A percentile compares a stretch with the other conserved stretches of the same genome.
phyloP scores from a whole-genome alignment of 352 stramenopile genomes.

The Phytophthora brassicae region DNA sequence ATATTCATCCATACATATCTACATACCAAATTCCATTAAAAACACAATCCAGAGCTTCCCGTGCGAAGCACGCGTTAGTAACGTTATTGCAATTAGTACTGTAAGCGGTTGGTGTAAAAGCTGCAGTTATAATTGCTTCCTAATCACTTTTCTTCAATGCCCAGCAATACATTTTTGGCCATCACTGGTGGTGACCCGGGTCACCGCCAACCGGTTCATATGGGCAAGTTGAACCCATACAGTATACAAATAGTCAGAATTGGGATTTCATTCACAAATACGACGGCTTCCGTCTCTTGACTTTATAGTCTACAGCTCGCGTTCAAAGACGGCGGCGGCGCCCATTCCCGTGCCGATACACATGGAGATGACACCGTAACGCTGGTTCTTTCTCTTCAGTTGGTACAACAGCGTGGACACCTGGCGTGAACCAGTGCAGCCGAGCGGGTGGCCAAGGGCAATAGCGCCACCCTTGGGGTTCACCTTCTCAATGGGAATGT shows the following conservation, averaged over 20 bases:
- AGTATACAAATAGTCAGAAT: slow-evolving; percentile 10
- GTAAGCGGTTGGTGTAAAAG: no score
- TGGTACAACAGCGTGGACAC: slow-evolving; percentile 92
- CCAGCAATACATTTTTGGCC: no score
- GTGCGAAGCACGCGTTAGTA: no score
- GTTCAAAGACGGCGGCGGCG: slow-evolving; percentile 91
- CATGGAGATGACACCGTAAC: slow-evolving; percentile 93
- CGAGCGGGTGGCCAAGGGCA: slow-evolving; percentile 88
- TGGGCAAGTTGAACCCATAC: not conserved
- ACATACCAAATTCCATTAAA: no score
- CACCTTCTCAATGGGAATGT: slow-evolving; percentile 80
- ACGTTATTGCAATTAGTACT: no score
- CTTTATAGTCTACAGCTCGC: slow-evolving; percentile 36
- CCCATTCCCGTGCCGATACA: slow-evolving; percentile 96
- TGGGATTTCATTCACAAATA: slow-evolving; percentile 13
- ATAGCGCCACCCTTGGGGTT: slow-evolving; percentile 92
- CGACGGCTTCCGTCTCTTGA: slow-evolving; percentile 11
- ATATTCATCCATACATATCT: no score
- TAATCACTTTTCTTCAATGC: no score
- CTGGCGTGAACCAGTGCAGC: slow-evolving; percentile 88
- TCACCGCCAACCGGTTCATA: no score
- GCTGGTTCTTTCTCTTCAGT: slow-evolving; percentile 85
- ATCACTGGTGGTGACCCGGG: no score
- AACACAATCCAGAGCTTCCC: no score
- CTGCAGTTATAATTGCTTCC: no score